phyloP scores from a whole-genome alignment of 2,329 filamentous ascomycete species.

The Colletotrichum tofieldiae region DNA sequence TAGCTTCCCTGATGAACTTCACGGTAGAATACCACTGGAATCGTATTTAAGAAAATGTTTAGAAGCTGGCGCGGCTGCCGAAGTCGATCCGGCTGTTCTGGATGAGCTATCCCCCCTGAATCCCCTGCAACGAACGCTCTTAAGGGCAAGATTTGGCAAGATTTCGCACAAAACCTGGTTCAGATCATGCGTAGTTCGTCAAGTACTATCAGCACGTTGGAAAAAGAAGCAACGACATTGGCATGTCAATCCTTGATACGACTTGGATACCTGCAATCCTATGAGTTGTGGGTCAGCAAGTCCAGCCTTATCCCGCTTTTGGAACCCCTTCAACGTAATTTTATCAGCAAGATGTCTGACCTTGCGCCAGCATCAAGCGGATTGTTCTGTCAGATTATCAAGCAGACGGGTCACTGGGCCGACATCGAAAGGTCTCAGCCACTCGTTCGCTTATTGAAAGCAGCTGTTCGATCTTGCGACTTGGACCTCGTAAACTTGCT shows the following conservation, averaged over 20 bases:
- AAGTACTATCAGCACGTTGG: rapidly evolving
- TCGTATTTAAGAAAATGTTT: neutral
- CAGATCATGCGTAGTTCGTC: neutral
- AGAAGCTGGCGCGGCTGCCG: rapidly evolving
- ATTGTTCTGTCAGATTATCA: neutral
- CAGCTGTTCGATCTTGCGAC: neutral
- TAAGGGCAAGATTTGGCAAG: neutral
- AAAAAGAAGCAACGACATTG: neutral
- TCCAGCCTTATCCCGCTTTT: neutral
- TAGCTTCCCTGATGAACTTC: rapidly evolving
- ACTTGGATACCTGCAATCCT: neutral
- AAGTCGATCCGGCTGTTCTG: neutral
- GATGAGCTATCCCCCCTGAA: neutral
- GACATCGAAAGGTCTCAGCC: neutral
- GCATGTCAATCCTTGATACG: neutral
- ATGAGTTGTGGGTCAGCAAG: neutral
- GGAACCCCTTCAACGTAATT: neutral
- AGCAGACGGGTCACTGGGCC: neutral
- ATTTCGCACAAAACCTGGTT: neutral
- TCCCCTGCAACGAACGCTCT: neutral
- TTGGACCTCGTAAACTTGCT: neutral
- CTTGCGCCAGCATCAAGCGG: neutral
- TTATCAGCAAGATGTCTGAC: neutral
- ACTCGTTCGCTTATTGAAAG: neutral
- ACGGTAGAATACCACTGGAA: neutral